These are phyloP conservation scores for Climacium dendroides DNA, from an alignment of 225 moss, liverwort and hornwort species.

Conservation along the genomic window DNA sequence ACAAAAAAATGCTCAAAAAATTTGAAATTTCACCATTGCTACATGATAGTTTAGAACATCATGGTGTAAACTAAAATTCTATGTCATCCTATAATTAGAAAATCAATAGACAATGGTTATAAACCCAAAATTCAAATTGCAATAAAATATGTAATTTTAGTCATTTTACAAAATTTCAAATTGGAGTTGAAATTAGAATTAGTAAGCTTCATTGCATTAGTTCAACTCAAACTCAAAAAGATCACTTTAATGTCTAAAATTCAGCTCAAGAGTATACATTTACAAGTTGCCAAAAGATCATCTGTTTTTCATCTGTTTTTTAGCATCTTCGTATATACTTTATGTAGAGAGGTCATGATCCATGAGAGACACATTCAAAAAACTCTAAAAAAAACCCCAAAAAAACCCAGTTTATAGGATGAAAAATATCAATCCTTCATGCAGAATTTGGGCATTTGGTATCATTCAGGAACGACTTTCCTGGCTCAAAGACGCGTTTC, in stretches of 20 bases:
- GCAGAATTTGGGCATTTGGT: too few species aligned
- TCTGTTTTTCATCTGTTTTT: neutral
- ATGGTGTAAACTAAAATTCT: neutral
- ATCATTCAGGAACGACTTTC: neutral
- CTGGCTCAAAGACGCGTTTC: neutral
- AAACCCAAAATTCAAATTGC: neutral
- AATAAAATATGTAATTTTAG: neutral
- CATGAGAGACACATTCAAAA: neutral
- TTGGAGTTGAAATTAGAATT: neutral
- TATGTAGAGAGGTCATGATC: too few species aligned
- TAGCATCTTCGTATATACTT: too few species aligned
- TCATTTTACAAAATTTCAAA: neutral
- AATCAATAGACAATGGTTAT: neutral
- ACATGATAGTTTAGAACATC: neutral
- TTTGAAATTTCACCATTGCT: neutral
- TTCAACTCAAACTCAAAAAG: neutral
- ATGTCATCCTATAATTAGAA: neutral
- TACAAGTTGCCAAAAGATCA: neutral
- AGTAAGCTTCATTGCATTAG: neutral
- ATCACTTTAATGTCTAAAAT: neutral
- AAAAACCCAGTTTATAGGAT: too few species aligned
- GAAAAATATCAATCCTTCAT: neutral
- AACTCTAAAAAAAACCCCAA: too few species aligned
- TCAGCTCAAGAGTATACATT: neutral
- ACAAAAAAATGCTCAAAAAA: neutral